These are phyloP conservation scores for Albophoma yamanashiensis DNA, from an alignment of 2,329 filamentous ascomycete genomes.

Conservation along the genomic window DNA sequence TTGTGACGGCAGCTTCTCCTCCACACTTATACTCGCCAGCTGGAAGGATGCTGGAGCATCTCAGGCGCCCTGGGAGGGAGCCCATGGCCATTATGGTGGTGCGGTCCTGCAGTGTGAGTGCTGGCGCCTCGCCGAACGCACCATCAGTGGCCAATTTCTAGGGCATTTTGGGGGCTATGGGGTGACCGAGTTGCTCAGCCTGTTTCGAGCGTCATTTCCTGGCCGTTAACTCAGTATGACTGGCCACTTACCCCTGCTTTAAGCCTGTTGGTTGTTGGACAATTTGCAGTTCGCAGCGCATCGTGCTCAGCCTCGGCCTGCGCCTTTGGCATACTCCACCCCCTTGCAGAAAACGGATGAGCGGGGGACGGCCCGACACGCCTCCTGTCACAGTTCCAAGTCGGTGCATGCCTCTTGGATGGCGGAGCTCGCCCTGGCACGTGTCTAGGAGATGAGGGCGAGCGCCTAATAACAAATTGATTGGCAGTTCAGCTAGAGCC, in stretches of 20 bases:
- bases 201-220: not conserved
- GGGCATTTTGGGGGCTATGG: too few species aligned
- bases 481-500: too few species aligned
- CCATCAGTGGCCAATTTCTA: not conserved
- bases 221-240: too few species aligned
- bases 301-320: not conserved
- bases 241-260: not conserved
- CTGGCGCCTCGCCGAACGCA: not conserved
- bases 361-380: not conserved
- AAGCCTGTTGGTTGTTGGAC: not conserved
- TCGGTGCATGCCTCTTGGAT: not conserved
- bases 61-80: not conserved
- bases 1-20: not conserved
- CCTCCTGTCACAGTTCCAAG: not conserved
- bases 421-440: not conserved
- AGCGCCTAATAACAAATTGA: not conserved
- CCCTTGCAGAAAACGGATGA: not conserved
- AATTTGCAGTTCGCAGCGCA: not conserved
- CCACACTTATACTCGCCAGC: not conserved
- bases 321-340: not conserved
- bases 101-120: too few species aligned
- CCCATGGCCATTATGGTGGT: too few species aligned
- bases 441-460: not conserved
- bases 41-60: too few species aligned
- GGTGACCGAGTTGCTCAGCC: not conserved